phyloP scores from a whole-genome alignment of 805 yeast species.

The Wickerhamiella vanderwaltii region DNA sequence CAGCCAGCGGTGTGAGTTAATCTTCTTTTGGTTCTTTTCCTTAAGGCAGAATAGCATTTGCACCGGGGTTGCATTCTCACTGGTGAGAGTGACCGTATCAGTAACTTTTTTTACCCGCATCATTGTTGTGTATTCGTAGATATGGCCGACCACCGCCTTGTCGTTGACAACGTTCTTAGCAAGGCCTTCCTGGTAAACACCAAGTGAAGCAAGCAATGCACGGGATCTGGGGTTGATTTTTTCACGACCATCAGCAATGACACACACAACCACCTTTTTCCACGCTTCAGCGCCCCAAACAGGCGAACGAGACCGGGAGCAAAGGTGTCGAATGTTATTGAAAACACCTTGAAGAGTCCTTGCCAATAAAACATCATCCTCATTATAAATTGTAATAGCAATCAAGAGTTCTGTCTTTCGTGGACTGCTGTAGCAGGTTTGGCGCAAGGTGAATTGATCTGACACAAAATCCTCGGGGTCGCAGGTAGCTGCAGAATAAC shows the following conservation, averaged over 20 bases:
- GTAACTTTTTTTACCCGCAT: conserved; percentile 65
- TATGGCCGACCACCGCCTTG: conserved; percentile 67
- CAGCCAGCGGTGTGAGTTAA: conserved; percentile 95
- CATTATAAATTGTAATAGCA: conserved; percentile 83
- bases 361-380: conserved; percentile 69
- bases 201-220: conserved; percentile 72
- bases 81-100: conserved; percentile 52
- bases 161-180: conserved; percentile 86
- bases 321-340: conserved; percentile 68
- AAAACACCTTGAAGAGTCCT: conserved; percentile 83
- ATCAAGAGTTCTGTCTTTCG: conserved; percentile 77
- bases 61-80: conserved; percentile 62
- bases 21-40: conserved; percentile 78
- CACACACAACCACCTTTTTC: conserved; percentile 83
- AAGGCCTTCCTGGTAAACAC: conserved; percentile 90
- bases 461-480: conserved; percentile 61
- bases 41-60: conserved; percentile 83
- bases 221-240: conserved; percentile 69
- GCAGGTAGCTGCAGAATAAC: conserved; percentile 90
- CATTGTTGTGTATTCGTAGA: conserved; percentile 87
- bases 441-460: conserved; percentile 69
- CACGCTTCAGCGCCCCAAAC: conserved; percentile 94
- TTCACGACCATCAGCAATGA: conserved; percentile 85
- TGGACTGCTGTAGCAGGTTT: conserved; percentile 61
- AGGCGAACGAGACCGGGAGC: conserved; percentile 46